Evolutionary conservation across 208 protist genomes (phyloP).

Genomic region (Trypanosoma scelopori): DNA sequence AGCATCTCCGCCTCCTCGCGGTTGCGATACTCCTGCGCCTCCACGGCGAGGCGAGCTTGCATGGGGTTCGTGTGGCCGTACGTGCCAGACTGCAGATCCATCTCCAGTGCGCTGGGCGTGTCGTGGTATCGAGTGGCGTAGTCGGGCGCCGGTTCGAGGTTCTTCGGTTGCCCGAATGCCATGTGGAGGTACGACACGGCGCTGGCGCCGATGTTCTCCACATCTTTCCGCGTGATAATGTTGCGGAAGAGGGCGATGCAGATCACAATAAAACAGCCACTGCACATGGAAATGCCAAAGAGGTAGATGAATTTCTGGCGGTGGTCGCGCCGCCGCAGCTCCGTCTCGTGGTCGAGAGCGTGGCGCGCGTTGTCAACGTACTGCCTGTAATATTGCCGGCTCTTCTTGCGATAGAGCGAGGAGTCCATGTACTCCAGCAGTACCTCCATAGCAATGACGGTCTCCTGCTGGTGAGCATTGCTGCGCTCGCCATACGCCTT

Average conservation of each 20-base stretch:
- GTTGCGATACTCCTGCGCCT: constrained; percentile 45
- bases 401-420: constrained; percentile 71
- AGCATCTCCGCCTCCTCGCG: constrained; percentile 68
- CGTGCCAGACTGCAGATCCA: constrained; percentile 50
- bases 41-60: constrained; percentile 29
- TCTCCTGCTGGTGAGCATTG: constrained; percentile 70
- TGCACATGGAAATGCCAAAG: constrained; percentile 46
- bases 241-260: constrained; percentile 56
- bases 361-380: constrained; percentile 66
- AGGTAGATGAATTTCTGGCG: constrained; percentile 52
- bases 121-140: constrained; percentile 79
- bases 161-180: constrained; percentile 75
- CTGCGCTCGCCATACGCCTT: constrained; percentile 57
- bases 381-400: constrained; percentile 72
- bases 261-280: constrained; percentile 44
- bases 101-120: constrained; percentile 71
- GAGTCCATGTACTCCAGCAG: constrained; percentile 88
- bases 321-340: constrained; percentile 27
- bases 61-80: constrained; percentile 26
- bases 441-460: constrained; percentile 78
- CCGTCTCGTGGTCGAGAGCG: constrained; percentile 62
- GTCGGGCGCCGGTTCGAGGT: constrained; percentile 76
- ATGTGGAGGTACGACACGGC: constrained; percentile 68
- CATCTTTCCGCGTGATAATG: constrained; percentile 58
- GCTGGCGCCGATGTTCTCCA: constrained; percentile 56